phyloP scores from a whole-genome alignment of 768 basidiomycete genomes.

The Leccinum longicurvipes region DNA sequence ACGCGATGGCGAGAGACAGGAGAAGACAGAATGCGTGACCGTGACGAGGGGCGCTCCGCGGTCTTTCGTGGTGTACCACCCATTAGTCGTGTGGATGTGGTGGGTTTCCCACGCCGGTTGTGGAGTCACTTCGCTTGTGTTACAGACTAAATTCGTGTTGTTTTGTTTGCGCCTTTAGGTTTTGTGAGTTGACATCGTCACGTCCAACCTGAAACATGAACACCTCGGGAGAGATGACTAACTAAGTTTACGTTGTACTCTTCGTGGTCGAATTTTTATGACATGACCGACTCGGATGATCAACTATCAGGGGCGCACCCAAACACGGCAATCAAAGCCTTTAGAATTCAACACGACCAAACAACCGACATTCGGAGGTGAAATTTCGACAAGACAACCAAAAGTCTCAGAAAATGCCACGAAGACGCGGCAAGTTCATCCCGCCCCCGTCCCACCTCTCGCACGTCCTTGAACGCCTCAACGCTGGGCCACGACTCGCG shows the following conservation, averaged over 20 bases:
- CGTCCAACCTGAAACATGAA: background rate
- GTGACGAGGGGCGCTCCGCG: too few species aligned
- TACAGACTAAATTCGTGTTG: too few species aligned
- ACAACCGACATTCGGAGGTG: background rate
- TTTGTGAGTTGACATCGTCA: too few species aligned
- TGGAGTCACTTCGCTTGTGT: too few species aligned
- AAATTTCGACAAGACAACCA: background rate
- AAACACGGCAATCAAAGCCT: background rate
- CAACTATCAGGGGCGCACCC: background rate
- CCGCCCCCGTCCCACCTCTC: constrained; percentile 57
- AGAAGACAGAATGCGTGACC: too few species aligned
- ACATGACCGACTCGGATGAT: background rate
- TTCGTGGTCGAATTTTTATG: too few species aligned
- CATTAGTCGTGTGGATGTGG: too few species aligned
- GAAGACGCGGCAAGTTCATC: constrained; percentile 28
- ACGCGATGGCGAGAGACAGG: background rate
- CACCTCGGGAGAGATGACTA: background rate
- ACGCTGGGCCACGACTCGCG: constrained; percentile 46
- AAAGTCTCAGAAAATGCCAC: constrained; percentile 12
- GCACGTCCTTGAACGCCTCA: constrained; percentile 49
- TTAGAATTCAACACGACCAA: constrained; percentile 10
- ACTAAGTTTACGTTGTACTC: too few species aligned
- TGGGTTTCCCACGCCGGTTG: too few species aligned
- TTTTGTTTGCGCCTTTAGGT: too few species aligned
- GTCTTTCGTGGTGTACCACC: too few species aligned